Evolutionary conservation across 768 basidiomycete species (phyloP).

Genomic region (Suillus lakei): DNA sequence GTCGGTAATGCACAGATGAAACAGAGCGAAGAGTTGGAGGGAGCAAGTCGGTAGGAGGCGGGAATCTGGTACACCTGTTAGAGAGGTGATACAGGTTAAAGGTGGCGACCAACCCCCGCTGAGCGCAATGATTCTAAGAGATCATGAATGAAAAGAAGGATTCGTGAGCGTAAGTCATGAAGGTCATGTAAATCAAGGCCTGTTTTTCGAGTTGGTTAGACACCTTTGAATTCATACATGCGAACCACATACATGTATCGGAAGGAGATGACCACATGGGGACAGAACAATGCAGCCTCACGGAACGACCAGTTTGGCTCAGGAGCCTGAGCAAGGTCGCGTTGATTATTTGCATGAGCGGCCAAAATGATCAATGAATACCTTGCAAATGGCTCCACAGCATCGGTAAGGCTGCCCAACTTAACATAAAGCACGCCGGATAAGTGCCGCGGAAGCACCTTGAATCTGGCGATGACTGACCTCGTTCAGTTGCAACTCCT

Average conservation of each 20-base stretch:
- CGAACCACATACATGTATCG: constrained; percentile 55
- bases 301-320: constrained; percentile 48
- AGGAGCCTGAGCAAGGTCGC: constrained; percentile 45
- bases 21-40: constrained; percentile 63
- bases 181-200: constrained; percentile 73
- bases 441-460: constrained; percentile 13
- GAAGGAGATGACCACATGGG: constrained; percentile 68
- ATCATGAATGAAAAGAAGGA: constrained; percentile 67
- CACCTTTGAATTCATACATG: neutral
- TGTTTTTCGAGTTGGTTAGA: constrained; percentile 26
- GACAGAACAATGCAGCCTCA: constrained; percentile 67
- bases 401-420: constrained; percentile 58
- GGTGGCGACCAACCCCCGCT: constrained; percentile 54
- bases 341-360: constrained; percentile 4
- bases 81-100: constrained; percentile 10
- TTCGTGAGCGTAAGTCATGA: constrained; percentile 64
- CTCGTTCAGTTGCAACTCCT: constrained; percentile 42
- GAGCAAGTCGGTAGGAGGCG: constrained; percentile 66
- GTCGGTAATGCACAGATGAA: constrained; percentile 59
- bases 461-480: constrained; percentile 26
- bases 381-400: constrained; percentile 67
- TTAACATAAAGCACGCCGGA: constrained; percentile 27
- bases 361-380: constrained; percentile 26
- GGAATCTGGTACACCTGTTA: constrained; percentile 48
- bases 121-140: constrained; percentile 62